These are phyloP conservation scores for Sarocladiaceae sp. DNA, from an alignment of 2,329 filamentous ascomycete species.

Conservation along the genomic window DNA sequence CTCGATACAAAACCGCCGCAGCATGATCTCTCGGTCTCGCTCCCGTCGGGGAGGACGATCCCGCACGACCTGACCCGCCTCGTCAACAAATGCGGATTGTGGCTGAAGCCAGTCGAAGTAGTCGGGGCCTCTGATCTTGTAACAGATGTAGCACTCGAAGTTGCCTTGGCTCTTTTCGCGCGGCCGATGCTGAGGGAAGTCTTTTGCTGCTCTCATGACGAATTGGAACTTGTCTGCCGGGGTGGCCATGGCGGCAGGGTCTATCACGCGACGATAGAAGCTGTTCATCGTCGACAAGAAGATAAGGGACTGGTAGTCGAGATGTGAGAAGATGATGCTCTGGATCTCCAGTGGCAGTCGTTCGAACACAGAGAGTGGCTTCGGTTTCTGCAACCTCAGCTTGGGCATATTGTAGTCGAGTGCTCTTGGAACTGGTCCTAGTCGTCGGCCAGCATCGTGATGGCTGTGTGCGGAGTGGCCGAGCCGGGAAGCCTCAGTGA, in stretches of 20 bases:
- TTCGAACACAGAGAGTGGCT: slow-evolving; percentile 18
- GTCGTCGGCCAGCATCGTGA: slow-evolving; percentile 1
- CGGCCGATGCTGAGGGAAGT: slow-evolving; percentile 33
- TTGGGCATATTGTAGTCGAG: slow-evolving; percentile 9
- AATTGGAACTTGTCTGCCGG: slow-evolving; percentile 31
- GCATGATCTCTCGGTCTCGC: slow-evolving; percentile 20
- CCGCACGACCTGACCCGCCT: slow-evolving; percentile 21
- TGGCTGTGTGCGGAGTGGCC: not conserved
- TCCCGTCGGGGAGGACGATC: not conserved
- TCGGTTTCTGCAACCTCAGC: not conserved
- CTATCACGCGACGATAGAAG: slow-evolving; percentile 25
- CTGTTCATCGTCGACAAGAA: slow-evolving; percentile 30
- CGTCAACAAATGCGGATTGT: slow-evolving; percentile 26
- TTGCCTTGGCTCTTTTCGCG: slow-evolving; percentile 32
- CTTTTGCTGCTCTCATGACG: slow-evolving; percentile 34
- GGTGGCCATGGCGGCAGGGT: slow-evolving; percentile 28
- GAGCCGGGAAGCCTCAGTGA: not conserved
- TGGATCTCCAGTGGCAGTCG: slow-evolving; percentile 28
- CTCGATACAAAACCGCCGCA: slow-evolving; percentile 35
- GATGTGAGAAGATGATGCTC: slow-evolving; percentile 24
- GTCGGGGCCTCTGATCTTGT: slow-evolving; percentile 31
- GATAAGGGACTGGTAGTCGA: slow-evolving; percentile 37
- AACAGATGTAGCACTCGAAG: slow-evolving; percentile 36
- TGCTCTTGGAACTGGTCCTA: slow-evolving; percentile 5
- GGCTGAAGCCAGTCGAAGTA: slow-evolving; percentile 32